phyloP scores from a whole-genome alignment of 768 basidiomycete species.

The Russula emetica region DNA sequence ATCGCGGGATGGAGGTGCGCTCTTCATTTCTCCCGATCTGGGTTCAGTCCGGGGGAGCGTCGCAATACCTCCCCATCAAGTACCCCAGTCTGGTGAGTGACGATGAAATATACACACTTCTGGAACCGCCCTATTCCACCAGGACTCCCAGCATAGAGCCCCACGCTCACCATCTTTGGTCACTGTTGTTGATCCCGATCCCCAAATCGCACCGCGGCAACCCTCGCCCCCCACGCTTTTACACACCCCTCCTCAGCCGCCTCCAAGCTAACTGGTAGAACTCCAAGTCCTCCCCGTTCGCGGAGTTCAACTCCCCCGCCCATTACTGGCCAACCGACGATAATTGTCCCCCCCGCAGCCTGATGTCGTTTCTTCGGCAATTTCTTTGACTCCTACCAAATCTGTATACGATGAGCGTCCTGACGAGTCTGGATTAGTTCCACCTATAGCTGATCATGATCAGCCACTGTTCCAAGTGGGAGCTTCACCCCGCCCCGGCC shows the following conservation, averaged over 20 bases:
- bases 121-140: conserved; percentile 1
- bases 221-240: conserved; percentile 5
- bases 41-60: not conserved
- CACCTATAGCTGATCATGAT: not conserved
- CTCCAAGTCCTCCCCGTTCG: not conserved
- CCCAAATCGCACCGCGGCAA: not conserved
- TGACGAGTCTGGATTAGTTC: not conserved
- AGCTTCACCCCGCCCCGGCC: not conserved
- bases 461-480: not conserved
- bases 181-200: conserved; percentile 7
- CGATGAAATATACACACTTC: conserved; percentile 4
- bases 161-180: conserved; percentile 4
- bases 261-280: not conserved
- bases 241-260: conserved; percentile 5
- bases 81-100: conserved; percentile 14
- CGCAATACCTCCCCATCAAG: not conserved
- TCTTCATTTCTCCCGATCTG: conserved; percentile 6
- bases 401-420: not conserved
- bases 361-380: not conserved
- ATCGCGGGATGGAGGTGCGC: not conserved
- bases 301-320: not conserved
- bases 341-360: conserved; percentile 13
- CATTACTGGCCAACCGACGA: not conserved
- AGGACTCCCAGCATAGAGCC: not conserved
- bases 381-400: not conserved